A percentile compares a stretch with the other conserved stretches of the same genome.
Conservation (phyloP, 352 stramenopile genomes). For the Globisporangium orthogonon region DNA sequence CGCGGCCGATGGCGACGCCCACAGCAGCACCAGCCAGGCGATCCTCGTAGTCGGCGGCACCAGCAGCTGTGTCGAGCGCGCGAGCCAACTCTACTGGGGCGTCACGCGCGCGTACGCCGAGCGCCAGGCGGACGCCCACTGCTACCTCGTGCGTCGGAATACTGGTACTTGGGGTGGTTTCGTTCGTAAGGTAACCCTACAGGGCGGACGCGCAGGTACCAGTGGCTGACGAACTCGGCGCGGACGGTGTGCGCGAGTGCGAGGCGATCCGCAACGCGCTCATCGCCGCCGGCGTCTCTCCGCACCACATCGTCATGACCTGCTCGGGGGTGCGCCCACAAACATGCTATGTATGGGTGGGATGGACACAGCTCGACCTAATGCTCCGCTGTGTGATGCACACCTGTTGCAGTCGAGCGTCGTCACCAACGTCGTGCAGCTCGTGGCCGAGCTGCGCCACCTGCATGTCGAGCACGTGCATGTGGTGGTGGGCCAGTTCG, state of each 20-base stretch:
- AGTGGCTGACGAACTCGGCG: slow-evolving; percentile 29
- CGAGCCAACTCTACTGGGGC: slow-evolving; percentile 51
- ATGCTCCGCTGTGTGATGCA: background rate
- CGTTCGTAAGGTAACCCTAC: too few species aligned
- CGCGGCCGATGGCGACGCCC: background rate
- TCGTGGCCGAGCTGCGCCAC: slow-evolving; percentile 23
- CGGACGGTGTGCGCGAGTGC: slow-evolving; percentile 35
- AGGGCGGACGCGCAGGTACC: slow-evolving; percentile 13
- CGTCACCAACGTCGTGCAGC: slow-evolving; percentile 29
- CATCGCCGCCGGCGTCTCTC: slow-evolving; percentile 42
- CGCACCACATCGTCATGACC: slow-evolving; percentile 67
- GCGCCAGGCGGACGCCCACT: slow-evolving; percentile 28
- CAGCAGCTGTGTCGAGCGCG: slow-evolving; percentile 27
- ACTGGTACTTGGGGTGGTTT: too few species aligned
- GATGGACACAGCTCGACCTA: too few species aligned
- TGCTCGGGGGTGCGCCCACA: slow-evolving; percentile 38
- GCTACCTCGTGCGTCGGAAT: slow-evolving; percentile 25
- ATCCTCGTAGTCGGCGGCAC: slow-evolving; percentile 44
- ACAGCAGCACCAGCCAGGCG: slow-evolving; percentile 22
- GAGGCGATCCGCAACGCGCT: slow-evolving; percentile 50
- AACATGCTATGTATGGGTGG: too few species aligned
- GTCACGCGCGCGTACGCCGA: slow-evolving; percentile 30
- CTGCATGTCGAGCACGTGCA: slow-evolving; percentile 26
- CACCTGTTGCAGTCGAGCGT: slow-evolving; percentile 20
- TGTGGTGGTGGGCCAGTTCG: slow-evolving; percentile 30